phyloP scores from a whole-genome alignment of 2,329 filamentous ascomycete species.

The Beauveria asiatica region DNA sequence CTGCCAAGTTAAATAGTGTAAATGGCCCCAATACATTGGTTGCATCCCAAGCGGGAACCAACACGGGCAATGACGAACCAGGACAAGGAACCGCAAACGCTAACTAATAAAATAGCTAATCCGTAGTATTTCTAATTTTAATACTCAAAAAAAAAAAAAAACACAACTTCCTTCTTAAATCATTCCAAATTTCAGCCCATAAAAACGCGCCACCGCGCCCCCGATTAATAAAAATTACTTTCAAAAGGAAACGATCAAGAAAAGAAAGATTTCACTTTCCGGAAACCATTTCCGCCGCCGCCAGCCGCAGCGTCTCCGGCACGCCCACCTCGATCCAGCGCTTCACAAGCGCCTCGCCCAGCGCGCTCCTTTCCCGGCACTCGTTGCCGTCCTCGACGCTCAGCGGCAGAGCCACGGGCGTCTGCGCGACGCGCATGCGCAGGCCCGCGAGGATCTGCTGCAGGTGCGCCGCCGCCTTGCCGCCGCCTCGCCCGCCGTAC shows the following conservation, averaged over 20 bases:
- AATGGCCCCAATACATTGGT: too few species aligned
- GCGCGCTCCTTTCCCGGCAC: neutral
- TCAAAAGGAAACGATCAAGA: too few species aligned
- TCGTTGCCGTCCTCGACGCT: neutral
- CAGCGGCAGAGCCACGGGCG: neutral
- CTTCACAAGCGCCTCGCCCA: neutral
- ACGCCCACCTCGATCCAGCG: neutral
- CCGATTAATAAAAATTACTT: too few species aligned
- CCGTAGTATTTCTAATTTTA: too few species aligned
- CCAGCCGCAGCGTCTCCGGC: neutral
- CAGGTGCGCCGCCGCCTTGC: conserved; percentile 13
- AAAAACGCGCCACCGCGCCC: neutral
- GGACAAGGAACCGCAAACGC: too few species aligned
- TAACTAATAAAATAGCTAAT: too few species aligned
- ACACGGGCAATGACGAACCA: too few species aligned
- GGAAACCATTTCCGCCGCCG: neutral
- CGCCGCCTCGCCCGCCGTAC: conserved; percentile 41
- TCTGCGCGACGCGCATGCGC: conserved; percentile 5
- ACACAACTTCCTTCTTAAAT: too few species aligned
- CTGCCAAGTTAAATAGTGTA: too few species aligned
- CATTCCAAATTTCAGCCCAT: neutral
- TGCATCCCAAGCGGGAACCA: too few species aligned
- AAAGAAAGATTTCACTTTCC: neutral
- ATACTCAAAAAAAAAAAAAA: too few species aligned
- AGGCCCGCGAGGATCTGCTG: conserved; percentile 14